Percentiles rank a stretch among this genome's conserved stretches.
Evolutionary conservation across 2,329 filamentous ascomycete species (phyloP).

Genomic region (Cercospora citrullina): DNA sequence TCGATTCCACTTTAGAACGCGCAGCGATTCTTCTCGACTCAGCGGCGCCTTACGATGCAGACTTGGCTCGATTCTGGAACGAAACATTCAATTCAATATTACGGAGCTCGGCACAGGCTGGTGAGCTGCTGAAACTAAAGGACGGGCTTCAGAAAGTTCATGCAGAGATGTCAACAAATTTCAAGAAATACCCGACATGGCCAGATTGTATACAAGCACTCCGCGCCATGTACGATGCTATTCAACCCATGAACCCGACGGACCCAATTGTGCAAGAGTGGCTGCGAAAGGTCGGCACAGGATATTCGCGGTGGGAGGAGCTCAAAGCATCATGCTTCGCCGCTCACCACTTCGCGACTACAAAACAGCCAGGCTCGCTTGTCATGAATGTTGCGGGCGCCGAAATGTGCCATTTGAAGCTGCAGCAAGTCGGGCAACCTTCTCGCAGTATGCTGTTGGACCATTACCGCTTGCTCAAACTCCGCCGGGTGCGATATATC

Average conservation of each 20-base stretch:
- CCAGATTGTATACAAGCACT: neutral
- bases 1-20: constrained; percentile 22
- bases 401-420: constrained; percentile 44
- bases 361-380: constrained; percentile 28
- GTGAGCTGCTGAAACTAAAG: constrained; percentile 19
- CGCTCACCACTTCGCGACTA: constrained; percentile 25
- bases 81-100: constrained; percentile 1
- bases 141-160: constrained; percentile 8
- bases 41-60: neutral
- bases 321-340: constrained; percentile 50
- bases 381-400: constrained; percentile 45
- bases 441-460: constrained; percentile 23
- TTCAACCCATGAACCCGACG: constrained; percentile 22
- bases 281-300: constrained; percentile 22
- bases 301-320: constrained; percentile 44
- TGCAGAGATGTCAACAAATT: neutral
- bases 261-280: constrained; percentile 26
- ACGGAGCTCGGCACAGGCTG: neutral
- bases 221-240: constrained; percentile 21
- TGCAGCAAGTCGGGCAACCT: constrained; percentile 5
- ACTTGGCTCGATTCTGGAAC: constrained; percentile 17
- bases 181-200: neutral
- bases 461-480: constrained; percentile 38
- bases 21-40: constrained; percentile 16
- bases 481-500: constrained; percentile 32